A percentile compares a stretch with the other conserved stretches of the same genome.
Conservation (phyloP, 768 basidiomycete species). For the Termitomyces sp. region DNA sequence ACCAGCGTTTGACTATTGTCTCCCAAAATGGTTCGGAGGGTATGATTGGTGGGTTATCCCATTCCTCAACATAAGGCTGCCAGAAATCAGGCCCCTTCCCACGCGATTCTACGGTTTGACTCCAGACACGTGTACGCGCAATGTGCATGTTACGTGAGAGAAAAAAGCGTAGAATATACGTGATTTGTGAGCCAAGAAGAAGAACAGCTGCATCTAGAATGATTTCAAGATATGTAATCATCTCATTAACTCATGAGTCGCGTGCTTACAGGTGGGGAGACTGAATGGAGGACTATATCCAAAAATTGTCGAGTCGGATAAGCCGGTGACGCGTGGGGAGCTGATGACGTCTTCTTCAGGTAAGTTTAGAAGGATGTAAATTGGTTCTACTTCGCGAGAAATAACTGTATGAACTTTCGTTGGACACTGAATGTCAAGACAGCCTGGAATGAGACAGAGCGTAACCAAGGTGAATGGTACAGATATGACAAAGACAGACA, state of each 20-base stretch:
- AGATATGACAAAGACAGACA: constrained; percentile 13
- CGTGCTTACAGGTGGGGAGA: constrained; percentile 58
- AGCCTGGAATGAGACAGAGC: constrained; percentile 32
- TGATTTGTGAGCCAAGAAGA: constrained; percentile 69
- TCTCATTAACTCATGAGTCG: not conserved
- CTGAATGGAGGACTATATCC: constrained; percentile 64
- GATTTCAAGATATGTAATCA: not conserved
- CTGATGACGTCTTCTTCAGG: constrained; percentile 23
- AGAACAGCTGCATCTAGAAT: constrained; percentile 65
- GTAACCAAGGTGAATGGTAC: too few relatives aligned
- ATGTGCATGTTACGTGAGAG: constrained; percentile 78
- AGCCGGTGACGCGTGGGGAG: constrained; percentile 57
- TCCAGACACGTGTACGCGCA: constrained; percentile 72
- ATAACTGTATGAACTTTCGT: constrained; percentile 55
- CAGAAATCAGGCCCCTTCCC: constrained; percentile 83
- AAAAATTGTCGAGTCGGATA: constrained; percentile 57
- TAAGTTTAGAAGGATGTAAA: not conserved
- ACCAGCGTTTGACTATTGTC: constrained; percentile 24
- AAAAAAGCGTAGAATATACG: constrained; percentile 75
- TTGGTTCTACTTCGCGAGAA: constrained; percentile 48
- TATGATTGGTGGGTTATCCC: constrained; percentile 53
- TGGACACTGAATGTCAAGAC: constrained; percentile 70
- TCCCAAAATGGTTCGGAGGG: constrained; percentile 22
- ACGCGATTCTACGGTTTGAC: constrained; percentile 77
- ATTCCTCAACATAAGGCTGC: constrained; percentile 79